Evolutionary conservation across 768 basidiomycete species (phyloP).

Genomic region (Pleurotus salmoneostramineus): DNA sequence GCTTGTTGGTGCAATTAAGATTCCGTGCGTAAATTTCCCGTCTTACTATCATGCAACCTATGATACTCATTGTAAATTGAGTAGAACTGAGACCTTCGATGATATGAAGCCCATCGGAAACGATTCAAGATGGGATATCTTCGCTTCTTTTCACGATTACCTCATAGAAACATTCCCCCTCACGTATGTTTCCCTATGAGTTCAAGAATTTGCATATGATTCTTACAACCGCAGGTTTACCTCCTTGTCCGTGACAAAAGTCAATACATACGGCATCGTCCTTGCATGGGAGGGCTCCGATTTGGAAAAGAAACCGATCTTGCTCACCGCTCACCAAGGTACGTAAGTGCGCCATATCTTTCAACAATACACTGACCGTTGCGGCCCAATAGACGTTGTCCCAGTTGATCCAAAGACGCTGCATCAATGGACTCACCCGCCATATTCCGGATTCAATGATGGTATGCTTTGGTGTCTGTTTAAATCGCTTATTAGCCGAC

Average conservation of each 20-base stretch:
- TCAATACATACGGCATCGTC: slow-evolving; percentile 73
- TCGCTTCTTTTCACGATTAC: slow-evolving; percentile 51
- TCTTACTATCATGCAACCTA: too few species aligned
- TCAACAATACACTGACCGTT: too few species aligned
- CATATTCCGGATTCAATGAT: slow-evolving; percentile 61
- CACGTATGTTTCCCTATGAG: slow-evolving; percentile 39
- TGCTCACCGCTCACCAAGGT: slow-evolving; percentile 69
- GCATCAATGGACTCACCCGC: slow-evolving; percentile 55
- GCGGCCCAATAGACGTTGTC: slow-evolving; percentile 77
- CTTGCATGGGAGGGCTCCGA: slow-evolving; percentile 71
- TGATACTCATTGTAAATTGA: too few species aligned
- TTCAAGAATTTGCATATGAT: too few species aligned
- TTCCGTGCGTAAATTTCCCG: too few species aligned
- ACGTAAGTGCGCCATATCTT: too few species aligned
- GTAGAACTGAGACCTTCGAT: slow-evolving; percentile 53
- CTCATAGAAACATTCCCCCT: slow-evolving; percentile 54
- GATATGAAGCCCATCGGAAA: slow-evolving; percentile 40
- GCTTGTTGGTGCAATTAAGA: too few species aligned
- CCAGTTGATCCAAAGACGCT: slow-evolving; percentile 57
- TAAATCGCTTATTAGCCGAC: not conserved
- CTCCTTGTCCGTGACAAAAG: slow-evolving; percentile 54
- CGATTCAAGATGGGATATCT: slow-evolving; percentile 54
- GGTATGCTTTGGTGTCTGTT: slow-evolving; percentile 25
- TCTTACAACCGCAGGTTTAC: too few species aligned
- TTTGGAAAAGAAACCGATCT: slow-evolving; percentile 57